Evolutionary conservation across 2,329 filamentous ascomycete genomes (phyloP).

Genomic region (Conoideocrella luteorostrata): DNA sequence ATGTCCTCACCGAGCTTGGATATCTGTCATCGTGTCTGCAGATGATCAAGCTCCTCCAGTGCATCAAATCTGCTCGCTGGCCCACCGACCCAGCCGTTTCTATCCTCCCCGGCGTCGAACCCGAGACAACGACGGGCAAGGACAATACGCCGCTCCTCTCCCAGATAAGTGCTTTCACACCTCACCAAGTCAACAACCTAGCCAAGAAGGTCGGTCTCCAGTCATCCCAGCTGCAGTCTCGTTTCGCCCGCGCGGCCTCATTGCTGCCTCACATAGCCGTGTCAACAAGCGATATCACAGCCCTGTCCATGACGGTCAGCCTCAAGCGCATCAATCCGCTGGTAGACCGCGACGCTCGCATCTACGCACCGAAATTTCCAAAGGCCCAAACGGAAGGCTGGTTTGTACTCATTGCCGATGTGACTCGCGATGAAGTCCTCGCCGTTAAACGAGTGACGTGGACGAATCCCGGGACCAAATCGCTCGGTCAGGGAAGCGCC

Average conservation of each 20-base stretch:
- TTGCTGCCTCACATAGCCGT: constrained; percentile 65
- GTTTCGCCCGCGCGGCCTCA: constrained; percentile 53
- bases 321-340: constrained; percentile 63
- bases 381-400: constrained; percentile 93
- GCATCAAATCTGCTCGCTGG: constrained; percentile 90
- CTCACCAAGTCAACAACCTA: constrained; percentile 34
- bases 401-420: constrained; percentile 73
- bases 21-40: constrained; percentile 68
- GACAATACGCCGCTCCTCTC: constrained; percentile 36
- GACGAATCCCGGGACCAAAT: constrained; percentile 30
- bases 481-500: constrained; percentile 34
- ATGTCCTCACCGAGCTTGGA: constrained; percentile 86
- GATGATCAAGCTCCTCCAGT: constrained; percentile 84
- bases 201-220: constrained; percentile 47
- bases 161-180: constrained; percentile 32
- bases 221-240: constrained; percentile 32
- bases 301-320: constrained; percentile 55
- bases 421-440: constrained; percentile 66
- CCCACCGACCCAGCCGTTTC: constrained; percentile 72
- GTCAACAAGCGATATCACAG: constrained; percentile 52
- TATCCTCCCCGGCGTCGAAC: constrained; percentile 68
- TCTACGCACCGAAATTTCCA: constrained; percentile 84
- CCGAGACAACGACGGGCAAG: constrained; percentile 33
- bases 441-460: constrained; percentile 84
- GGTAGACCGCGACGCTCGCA: constrained; percentile 59